These are phyloP conservation scores for Starmerella sp. DNA, from an alignment of 805 yeast genomes.

Conservation along the genomic window DNA sequence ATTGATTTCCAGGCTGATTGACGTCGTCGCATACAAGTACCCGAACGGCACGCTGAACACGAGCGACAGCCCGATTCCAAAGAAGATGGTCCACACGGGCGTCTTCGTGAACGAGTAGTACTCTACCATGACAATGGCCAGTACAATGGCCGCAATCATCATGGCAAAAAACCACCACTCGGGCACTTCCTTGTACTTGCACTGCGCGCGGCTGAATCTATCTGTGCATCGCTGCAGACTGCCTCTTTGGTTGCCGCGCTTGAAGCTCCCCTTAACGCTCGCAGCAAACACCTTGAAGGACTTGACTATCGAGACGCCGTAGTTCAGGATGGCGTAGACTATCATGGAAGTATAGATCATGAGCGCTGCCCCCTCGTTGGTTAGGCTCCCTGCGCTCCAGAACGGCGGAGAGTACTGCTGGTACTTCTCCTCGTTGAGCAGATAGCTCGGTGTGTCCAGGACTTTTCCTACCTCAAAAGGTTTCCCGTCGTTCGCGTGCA, in stretches of 20 bases:
- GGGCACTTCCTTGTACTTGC: slow-evolving; percentile 44
- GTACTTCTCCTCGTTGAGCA: slow-evolving; percentile 37
- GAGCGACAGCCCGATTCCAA: slow-evolving; percentile 43
- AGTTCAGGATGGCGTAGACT: slow-evolving; percentile 36
- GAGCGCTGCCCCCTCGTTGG: slow-evolving; percentile 42
- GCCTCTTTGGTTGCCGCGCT: not conserved
- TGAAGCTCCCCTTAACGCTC: slow-evolving; percentile 8
- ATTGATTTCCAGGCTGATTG: slow-evolving; percentile 46
- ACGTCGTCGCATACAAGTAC: slow-evolving; percentile 49
- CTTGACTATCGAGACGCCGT: slow-evolving; percentile 29
- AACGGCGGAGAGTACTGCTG: slow-evolving; percentile 45
- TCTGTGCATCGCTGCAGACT: slow-evolving; percentile 12
- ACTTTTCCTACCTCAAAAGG: slow-evolving; percentile 36
- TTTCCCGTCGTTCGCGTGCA: slow-evolving; percentile 36
- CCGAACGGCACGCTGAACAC: slow-evolving; percentile 55
- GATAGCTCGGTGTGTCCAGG: slow-evolving; percentile 28
- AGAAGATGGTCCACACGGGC: slow-evolving; percentile 48
- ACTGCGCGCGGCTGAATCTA: slow-evolving; percentile 38
- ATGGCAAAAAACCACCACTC: slow-evolving; percentile 39
- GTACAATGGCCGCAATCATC: slow-evolving; percentile 34
- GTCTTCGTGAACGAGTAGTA: slow-evolving; percentile 33
- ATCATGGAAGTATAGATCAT: slow-evolving; percentile 45
- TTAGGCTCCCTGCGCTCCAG: slow-evolving; percentile 45
- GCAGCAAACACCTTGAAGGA: slow-evolving; percentile 23
- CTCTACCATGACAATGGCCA: slow-evolving; percentile 36